Base-by-base conservation (phyloP, 305 asterid species). In the Solanum chacoense region DNA sequence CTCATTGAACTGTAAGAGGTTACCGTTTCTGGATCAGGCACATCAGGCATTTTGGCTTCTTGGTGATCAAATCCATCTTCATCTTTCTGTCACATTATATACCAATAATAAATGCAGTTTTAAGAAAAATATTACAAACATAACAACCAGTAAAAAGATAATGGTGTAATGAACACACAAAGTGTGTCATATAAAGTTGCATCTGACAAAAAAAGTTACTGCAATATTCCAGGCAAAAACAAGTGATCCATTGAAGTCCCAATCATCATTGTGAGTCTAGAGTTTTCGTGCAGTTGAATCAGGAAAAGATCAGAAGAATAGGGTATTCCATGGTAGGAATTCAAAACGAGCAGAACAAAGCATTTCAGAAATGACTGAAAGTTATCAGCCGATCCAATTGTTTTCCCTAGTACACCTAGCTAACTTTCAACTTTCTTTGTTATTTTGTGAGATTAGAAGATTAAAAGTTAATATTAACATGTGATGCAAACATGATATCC, bases 41-140 rank as follows among this genome's bases (percentile, higher is more conserved):
- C 98, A 24, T 94, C 81, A 88, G 99, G 99, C 97, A 95, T 93
- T 84, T 90, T 38, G 91, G 96, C 98, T 87, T 89, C 94, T 93
- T 95, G 98, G 94, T 98, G 99, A 88, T 85, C 88, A 90, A 95
- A 98, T 88, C 98, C 97, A n/a, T 90, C 92, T 94, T 98, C 99
- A 87, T 91, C 97, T 94, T 96, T 98, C 99, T 98, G 95, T 45
- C 90, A 85, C 87, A 84, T 90, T 89, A 86, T 88, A 81, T 79
- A 85, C 24, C 81, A 74, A 31, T 22, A 84, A 91, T 85, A 86
- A n/a, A 88, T 50, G 38, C 84, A 75, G 74, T 80, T 88, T 35
- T 77, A 92, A 88, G 75, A 74, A 50, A 65, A 13, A 80, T 87
- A 84, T 85, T 90, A 74, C 89, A 67, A 76, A 81, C 84, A 38